These are phyloP conservation scores for Trichomonascaceae sp. DNA, from an alignment of 1,139 yeast genomes.

Conservation along the genomic window DNA sequence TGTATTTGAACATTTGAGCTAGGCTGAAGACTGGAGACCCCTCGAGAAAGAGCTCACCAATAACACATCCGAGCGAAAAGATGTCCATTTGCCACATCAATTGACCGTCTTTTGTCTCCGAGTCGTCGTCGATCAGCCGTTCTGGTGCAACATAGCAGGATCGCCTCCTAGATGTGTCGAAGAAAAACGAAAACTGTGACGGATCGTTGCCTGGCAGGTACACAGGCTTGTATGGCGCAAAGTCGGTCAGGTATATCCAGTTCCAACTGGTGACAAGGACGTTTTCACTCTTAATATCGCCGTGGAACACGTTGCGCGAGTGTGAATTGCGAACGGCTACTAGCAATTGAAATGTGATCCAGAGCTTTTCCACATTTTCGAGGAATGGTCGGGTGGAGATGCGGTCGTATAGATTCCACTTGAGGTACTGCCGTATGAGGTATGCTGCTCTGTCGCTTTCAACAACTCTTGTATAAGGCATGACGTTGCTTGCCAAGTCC, in stretches of 20 bases:
- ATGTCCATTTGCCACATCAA: constrained; percentile 67
- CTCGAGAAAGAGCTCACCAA: constrained; percentile 78
- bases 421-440: constrained; percentile 66
- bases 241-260: constrained; percentile 75
- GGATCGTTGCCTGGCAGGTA: constrained; percentile 89
- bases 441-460: constrained; percentile 93
- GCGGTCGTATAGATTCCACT: constrained; percentile 73
- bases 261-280: constrained; percentile 79
- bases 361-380: constrained; percentile 66
- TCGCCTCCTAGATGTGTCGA: constrained; percentile 79
- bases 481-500: constrained; percentile 32
- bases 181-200: constrained; percentile 82
- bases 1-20: constrained; percentile 76
- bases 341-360: constrained; percentile 72
- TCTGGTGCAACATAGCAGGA: constrained; percentile 93
- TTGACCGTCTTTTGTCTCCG: constrained; percentile 9
- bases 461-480: constrained; percentile 60
- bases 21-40: constrained; percentile 79
- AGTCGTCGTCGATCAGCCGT: constrained; percentile 40
- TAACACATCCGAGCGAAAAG: constrained; percentile 83
- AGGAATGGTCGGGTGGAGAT: constrained; percentile 80
- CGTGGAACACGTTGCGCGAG: constrained; percentile 52
- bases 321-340: constrained; percentile 54
- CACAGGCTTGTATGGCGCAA: constrained; percentile 75
- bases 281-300: constrained; percentile 87